Percentiles rank a stretch among this genome's conserved stretches.
phyloP scores from a whole-genome alignment of 2,329 filamentous ascomycete genomes.

The Fusarium irregulare region DNA sequence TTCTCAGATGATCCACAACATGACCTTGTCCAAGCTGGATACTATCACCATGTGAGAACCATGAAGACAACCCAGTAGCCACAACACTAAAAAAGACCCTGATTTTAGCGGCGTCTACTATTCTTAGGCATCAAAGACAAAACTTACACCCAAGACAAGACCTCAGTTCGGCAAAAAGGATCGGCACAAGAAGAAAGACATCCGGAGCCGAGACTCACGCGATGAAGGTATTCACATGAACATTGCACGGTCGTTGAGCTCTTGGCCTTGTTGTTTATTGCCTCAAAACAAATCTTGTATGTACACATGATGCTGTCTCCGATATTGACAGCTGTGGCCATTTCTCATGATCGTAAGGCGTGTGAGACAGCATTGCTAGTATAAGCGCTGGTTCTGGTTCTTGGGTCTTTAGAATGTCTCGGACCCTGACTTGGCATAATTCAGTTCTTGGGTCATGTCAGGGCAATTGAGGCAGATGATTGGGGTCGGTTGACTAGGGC shows the following conservation, averaged over 20 bases:
- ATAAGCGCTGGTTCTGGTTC: background rate
- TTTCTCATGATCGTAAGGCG: conserved; percentile 28
- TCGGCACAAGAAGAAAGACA: conserved; percentile 12
- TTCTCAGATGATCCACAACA: background rate
- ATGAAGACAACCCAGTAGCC: background rate
- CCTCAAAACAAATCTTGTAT: conserved; percentile 1
- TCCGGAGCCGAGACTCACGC: conserved; percentile 33
- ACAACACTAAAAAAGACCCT: background rate
- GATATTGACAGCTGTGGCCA: conserved; percentile 7
- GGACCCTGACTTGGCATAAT: conserved; percentile 24
- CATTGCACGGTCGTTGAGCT: background rate
- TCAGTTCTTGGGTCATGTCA: conserved; percentile 8
- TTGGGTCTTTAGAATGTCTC: conserved; percentile 23
- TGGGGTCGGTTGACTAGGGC: conserved; percentile 38
- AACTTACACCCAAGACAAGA: background rate
- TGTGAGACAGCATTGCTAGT: conserved; percentile 17
- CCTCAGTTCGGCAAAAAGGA: conserved; percentile 1
- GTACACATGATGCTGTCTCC: conserved; percentile 19
- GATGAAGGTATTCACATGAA: conserved; percentile 44
- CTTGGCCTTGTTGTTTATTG: conserved; percentile 16
- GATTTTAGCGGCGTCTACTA: conserved; percentile 11
- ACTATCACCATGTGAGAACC: background rate
- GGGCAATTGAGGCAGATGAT: conserved; percentile 45
- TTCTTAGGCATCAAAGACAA: conserved; percentile 2
- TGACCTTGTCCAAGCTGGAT: background rate